Conservation (phyloP, 208 protist genomes). For the Wallacemonas rigidus region DNA sequence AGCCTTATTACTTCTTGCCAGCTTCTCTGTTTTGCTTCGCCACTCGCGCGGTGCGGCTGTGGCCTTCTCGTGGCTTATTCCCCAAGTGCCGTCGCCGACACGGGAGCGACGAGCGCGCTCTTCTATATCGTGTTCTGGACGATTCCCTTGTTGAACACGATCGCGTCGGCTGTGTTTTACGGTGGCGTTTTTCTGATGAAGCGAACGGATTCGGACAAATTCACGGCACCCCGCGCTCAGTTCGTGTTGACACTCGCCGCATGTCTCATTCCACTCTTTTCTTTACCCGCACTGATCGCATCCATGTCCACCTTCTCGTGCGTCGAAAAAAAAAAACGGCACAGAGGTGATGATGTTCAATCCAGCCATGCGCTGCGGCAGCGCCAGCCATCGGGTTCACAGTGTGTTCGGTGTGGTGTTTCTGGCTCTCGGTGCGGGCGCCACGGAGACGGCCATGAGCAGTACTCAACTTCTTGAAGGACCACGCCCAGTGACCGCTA, state of each 20-base stretch:
- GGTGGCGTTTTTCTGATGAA: constrained; percentile 17
- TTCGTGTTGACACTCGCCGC: neutral
- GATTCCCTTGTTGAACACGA: constrained; percentile 11
- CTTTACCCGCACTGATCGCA: constrained; percentile 6
- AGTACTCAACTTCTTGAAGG: neutral
- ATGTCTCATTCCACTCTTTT: neutral
- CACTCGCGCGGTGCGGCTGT: neutral
- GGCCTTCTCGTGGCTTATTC: neutral
- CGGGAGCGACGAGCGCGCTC: neutral
- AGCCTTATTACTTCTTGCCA: neutral
- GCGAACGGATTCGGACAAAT: constrained; percentile 6
- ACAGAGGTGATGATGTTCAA: constrained; percentile 13
- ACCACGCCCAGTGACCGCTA: neutral
- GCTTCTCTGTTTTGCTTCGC: neutral
- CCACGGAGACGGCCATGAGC: constrained; percentile 6
- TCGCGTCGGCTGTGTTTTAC: constrained; percentile 12
- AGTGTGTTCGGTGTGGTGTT: neutral
- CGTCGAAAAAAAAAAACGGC: neutral
- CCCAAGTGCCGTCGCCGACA: neutral
- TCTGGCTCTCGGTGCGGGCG: neutral
- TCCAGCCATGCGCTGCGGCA: neutral
- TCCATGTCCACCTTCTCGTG: neutral
- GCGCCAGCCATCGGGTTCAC: constrained; percentile 4
- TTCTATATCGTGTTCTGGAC: constrained; percentile 5
- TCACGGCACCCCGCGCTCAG: neutral